phyloP scores from a whole-genome alignment of 1,139 yeast genomes.

The Hansenula anomala region DNA sequence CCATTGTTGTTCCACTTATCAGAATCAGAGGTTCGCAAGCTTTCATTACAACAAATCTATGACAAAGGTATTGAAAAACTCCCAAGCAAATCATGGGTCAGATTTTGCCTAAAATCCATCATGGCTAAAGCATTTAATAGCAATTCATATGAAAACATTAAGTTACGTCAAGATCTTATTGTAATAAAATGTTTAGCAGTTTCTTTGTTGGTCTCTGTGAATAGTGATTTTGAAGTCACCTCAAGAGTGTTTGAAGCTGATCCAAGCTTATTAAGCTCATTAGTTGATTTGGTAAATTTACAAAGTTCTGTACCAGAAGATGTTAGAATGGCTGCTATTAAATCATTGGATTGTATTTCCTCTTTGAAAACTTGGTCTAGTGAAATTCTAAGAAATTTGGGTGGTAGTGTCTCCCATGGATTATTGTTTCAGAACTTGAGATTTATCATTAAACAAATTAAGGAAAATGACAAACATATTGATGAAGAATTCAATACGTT shows the following conservation, averaged over 20 bases:
- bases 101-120: conserved; percentile 57
- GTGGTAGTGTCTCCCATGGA: conserved; percentile 92
- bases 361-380: conserved; percentile 67
- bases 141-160: conserved; percentile 47
- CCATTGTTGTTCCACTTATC: conserved; percentile 4
- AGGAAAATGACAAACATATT: conserved; percentile 27
- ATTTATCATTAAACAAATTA: conserved; percentile 44
- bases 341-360: conserved; percentile 69
- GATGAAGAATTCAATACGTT: conserved; percentile 47
- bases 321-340: conserved; percentile 56
- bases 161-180: conserved; percentile 54
- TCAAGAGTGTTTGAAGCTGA: conserved; percentile 68
- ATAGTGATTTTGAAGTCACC: conserved; percentile 43
- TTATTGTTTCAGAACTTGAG: conserved; percentile 68
- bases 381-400: conserved; percentile 74
- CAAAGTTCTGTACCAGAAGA: conserved; percentile 45
- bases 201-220: conserved; percentile 54
- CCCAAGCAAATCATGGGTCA: conserved; percentile 62
- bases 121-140: conserved; percentile 71
- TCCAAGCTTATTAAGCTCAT: conserved; percentile 66
- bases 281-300: conserved; percentile 67
- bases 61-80: conserved; percentile 54
- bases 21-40: conserved; percentile 23
- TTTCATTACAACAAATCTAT: conserved; percentile 58
- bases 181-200: conserved; percentile 64